Base-by-base conservation (phyloP, 2,329 filamentous ascomycete genomes). In the Colletotrichum lini region DNA sequence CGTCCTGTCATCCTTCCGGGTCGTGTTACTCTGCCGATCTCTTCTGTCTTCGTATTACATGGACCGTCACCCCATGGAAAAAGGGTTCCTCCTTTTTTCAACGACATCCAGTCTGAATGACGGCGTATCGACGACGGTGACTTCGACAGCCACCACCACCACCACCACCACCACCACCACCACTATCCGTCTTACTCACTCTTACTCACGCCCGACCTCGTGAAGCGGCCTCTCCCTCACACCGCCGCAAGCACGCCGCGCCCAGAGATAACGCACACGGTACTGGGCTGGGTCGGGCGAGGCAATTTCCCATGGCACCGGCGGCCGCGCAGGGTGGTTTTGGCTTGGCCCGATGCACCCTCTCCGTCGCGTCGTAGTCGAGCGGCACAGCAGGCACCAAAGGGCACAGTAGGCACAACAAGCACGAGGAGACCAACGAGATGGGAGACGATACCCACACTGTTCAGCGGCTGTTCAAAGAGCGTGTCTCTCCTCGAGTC, bases 321-420 rank as follows among this genome's bases (percentile, higher is more conserved):
- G 65, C 65, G 58, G 65, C 65, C 26, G 7, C 16, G 13, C 18
- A 26, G 13, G 56, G 64, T 49, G 9, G 21, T 30, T 15, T 38
- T 21, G 50, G 26, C 57, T 62, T 62, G 64, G 64, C 64, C 44
- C 52, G 21, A 44, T 40, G 58, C 58, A 53, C 16, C 47, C n/a
- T 49, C 30, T 15, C 12, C 15, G 40, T 69, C 23, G 23, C 52
- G 53, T 52, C 57, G 30, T 47, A 30, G 53, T 35, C 26, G 30
- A 10, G 59, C 65, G 65, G 69, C 65, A 69, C 65, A 72, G 59
- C 65, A 72, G 52, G 57, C 54, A 67, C 18, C 8, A 54, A 54
- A 49, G 52, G 42, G 45, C 21, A 61, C 40, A 45, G 52, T 30
- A 56, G 65, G 30, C 42, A 18, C 42, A 8, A 18, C 42, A 15